phyloP scores from a whole-genome alignment of 352 stramenopile species.

The Elongisporangium undulatum region DNA sequence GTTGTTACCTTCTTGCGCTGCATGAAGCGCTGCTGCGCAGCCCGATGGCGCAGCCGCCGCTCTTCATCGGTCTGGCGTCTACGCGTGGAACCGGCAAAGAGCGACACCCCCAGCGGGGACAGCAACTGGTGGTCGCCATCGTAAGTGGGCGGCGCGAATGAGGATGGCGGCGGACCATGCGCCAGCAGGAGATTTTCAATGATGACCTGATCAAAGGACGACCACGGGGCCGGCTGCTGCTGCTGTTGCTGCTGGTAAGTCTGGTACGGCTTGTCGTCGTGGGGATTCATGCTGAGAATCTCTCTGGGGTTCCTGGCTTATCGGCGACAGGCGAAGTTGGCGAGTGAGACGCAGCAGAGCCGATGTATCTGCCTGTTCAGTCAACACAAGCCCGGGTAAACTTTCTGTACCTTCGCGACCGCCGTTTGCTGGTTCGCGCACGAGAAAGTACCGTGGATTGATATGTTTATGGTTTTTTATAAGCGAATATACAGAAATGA shows the following conservation, averaged over 20 bases:
- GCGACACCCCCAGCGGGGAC: slow-evolving; percentile 2
- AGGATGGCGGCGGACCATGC: slow-evolving; percentile 2
- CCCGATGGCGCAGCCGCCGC: slow-evolving; percentile 37
- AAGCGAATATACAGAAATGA: too few relatives aligned
- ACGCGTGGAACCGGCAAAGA: neutral
- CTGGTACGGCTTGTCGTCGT: neutral
- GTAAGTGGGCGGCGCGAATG: neutral
- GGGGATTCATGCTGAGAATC: neutral
- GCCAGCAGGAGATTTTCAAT: slow-evolving; percentile 51
- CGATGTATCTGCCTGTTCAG: too few relatives aligned
- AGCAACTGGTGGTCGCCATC: neutral
- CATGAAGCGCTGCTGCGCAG: slow-evolving; percentile 46
- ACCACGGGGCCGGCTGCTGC: slow-evolving; percentile 17
- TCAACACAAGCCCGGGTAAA: too few relatives aligned
- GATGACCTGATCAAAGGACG: slow-evolving; percentile 48
- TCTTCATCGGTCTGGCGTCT: slow-evolving; percentile 26
- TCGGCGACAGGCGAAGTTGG: neutral
- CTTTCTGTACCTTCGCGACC: too few relatives aligned
- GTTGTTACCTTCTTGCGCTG: slow-evolving; percentile 39
- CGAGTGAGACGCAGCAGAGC: neutral
- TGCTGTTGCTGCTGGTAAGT: neutral
- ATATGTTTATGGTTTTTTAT: neutral
- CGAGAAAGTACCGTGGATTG: neutral
- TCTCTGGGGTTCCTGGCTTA: too few relatives aligned
- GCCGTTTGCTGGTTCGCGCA: neutral